Percentiles rank a stretch among this genome's conserved stretches.
These are phyloP conservation scores for Thalassiosira mediterranea DNA, from an alignment of 352 stramenopile genomes.

Conservation along the genomic window DNA sequence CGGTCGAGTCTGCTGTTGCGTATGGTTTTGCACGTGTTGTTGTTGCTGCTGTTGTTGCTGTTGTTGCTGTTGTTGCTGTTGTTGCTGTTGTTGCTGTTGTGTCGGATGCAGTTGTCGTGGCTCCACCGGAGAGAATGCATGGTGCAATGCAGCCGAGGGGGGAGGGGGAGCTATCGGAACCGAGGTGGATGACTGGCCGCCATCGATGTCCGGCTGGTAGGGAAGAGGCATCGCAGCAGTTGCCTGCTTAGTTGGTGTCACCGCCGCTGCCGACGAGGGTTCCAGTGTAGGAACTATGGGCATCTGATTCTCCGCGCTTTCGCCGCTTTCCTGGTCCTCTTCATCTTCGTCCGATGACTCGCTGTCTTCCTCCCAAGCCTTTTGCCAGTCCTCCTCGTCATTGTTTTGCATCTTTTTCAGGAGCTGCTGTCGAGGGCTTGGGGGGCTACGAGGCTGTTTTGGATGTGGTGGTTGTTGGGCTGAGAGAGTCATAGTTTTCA, in stretches of 20 bases:
- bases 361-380: conserved; percentile 57
- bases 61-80: conserved; percentile 20
- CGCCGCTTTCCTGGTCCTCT: conserved; percentile 43
- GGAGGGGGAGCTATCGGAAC: background rate
- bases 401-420: conserved; percentile 48
- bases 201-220: conserved; percentile 1
- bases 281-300: conserved; percentile 8
- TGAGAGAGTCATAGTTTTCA: conserved; percentile 28
- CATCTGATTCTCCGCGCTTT: conserved; percentile 24
- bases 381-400: conserved; percentile 60
- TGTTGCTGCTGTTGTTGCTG: conserved; percentile 18
- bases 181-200: conserved; percentile 1
- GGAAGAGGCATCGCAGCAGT: background rate
- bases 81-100: conserved; percentile 17
- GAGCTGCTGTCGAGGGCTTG: conserved; percentile 23
- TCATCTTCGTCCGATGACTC: conserved; percentile 34
- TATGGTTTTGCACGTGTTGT: background rate
- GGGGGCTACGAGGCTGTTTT: conserved; percentile 25
- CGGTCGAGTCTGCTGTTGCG: background rate
- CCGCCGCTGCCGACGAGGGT: background rate
- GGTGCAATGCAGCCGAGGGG: background rate
- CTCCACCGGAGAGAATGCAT: background rate
- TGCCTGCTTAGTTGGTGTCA: background rate
- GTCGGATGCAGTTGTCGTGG: conserved; percentile 13
- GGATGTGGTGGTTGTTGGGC: conserved; percentile 3